Percentiles rank a stretch among this genome's conserved stretches.
These are phyloP conservation scores for Crithidia acanthocephali DNA, from an alignment of 208 protist species.

Conservation along the genomic window DNA sequence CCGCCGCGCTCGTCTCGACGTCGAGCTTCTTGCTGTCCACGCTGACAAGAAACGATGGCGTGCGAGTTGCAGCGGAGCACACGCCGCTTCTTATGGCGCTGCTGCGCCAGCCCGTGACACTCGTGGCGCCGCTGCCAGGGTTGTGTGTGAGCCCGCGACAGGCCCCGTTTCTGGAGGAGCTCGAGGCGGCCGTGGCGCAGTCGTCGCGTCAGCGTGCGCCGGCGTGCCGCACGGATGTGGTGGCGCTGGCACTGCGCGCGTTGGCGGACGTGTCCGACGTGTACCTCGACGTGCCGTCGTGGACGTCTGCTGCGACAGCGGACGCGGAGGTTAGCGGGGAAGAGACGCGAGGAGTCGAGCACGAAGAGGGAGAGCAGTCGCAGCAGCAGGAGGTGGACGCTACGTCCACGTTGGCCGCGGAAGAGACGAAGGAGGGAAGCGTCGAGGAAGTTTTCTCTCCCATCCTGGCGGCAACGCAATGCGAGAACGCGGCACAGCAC, in stretches of 20 bases:
- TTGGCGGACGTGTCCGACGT: slow-evolving; percentile 31
- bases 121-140: slow-evolving; percentile 50
- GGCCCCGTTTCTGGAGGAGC: slow-evolving; percentile 35
- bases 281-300: slow-evolving; percentile 6
- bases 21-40: not conserved
- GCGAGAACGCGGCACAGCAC: too few species aligned
- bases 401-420: too few species aligned
- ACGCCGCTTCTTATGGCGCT: slow-evolving; percentile 27
- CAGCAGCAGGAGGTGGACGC: too few species aligned
- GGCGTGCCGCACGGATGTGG: slow-evolving; percentile 28
- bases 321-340: too few species aligned
- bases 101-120: slow-evolving; percentile 43
- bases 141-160: slow-evolving; percentile 51
- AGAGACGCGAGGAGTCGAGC: not conserved
- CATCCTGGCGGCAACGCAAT: too few species aligned
- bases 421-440: too few species aligned
- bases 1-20: slow-evolving; percentile 1
- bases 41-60: too few species aligned
- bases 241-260: slow-evolving; percentile 45
- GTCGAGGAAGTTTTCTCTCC: too few species aligned
- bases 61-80: slow-evolving; percentile 2
- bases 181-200: slow-evolving; percentile 36
- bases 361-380: too few species aligned
- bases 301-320: not conserved
- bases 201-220: slow-evolving; percentile 19